Percentiles rank a stretch among this genome's conserved stretches.
Evolutionary conservation across 1,284 basidiomycete species (phyloP).

Genomic region (Cutaneotrichosporon mucoides): DNA sequence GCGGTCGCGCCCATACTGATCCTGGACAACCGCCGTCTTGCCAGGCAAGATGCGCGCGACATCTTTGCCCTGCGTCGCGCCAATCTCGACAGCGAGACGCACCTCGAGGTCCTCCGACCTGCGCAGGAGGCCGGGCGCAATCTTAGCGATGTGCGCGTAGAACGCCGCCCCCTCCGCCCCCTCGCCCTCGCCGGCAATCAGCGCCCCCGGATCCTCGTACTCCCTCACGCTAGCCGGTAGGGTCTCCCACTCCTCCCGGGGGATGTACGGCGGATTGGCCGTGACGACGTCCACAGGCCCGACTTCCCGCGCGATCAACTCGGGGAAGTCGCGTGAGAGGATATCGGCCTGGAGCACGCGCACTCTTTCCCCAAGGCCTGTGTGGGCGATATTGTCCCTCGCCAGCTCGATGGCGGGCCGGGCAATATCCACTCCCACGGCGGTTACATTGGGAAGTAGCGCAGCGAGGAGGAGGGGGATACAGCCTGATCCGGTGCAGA

Average conservation of each 20-base stretch:
- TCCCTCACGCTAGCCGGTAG: conserved; percentile 67
- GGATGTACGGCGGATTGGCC: conserved; percentile 91
- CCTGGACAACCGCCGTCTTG: conserved; percentile 63
- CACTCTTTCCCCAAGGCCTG: conserved; percentile 6
- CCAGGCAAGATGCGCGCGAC: conserved; percentile 60
- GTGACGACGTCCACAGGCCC: conserved; percentile 65
- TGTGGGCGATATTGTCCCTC: conserved; percentile 58
- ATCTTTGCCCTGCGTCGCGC: conserved; percentile 62
- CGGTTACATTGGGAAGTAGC: conserved; percentile 56
- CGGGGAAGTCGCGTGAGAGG: conserved; percentile 36
- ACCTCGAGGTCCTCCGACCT: conserved; percentile 24
- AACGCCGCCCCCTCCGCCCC: conserved; percentile 70
- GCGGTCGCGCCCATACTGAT: conserved; percentile 63
- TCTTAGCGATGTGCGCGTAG: conserved; percentile 65
- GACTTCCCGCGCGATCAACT: conserved; percentile 25
- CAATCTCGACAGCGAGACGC: conserved; percentile 71
- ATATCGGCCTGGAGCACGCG: conserved; percentile 51
- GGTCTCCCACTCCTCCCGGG: conserved; percentile 59
- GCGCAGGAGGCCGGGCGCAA: conserved; percentile 54
- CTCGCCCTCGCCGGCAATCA: conserved; percentile 63
- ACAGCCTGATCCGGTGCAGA: conserved; percentile 86
- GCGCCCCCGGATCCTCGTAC: conserved; percentile 73
- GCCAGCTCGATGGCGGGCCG: conserved; percentile 65
- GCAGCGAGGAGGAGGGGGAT: conserved; percentile 75
- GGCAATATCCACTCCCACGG: conserved; percentile 69